These are phyloP conservation scores for Colletotrichum graminicola DNA, from an alignment of 2,329 filamentous ascomycete species.

Conservation along the genomic window DNA sequence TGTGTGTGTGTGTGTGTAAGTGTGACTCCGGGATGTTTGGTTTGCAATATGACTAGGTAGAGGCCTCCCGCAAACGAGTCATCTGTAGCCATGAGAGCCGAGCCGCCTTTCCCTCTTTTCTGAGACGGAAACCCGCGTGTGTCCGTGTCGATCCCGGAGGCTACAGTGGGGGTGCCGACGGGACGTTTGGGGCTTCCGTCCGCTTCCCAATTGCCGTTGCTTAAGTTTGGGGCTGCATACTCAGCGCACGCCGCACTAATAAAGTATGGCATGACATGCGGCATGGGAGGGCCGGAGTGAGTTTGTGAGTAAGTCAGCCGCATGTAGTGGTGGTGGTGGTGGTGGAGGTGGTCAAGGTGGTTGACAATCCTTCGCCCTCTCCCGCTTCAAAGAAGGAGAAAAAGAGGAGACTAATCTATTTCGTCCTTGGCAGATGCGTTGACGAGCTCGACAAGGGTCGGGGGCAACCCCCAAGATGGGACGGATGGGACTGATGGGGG, in stretches of 20 bases:
- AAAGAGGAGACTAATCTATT: conserved; percentile 11
- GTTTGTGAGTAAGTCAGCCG: background rate
- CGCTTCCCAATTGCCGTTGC: too few species aligned
- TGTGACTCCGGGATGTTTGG: too few species aligned
- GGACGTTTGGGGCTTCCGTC: background rate
- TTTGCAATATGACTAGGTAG: too few species aligned
- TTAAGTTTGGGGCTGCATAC: background rate
- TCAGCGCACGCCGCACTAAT: background rate
- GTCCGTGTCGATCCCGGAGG: background rate
- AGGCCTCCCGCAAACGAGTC: too few species aligned
- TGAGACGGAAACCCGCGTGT: background rate
- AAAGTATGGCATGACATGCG: background rate
- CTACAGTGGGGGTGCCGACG: background rate
- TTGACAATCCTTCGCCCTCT: background rate
- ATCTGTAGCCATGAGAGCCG: too few species aligned
- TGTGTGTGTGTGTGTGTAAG: too few species aligned
- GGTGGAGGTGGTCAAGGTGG: background rate
- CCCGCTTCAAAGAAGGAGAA: too few species aligned
- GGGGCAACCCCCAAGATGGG: background rate
- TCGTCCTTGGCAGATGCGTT: background rate
- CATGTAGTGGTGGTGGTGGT: background rate
- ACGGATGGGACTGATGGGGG: conserved; percentile 7
- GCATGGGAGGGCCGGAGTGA: too few species aligned
- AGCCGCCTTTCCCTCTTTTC: background rate
- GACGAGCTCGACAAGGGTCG: background rate